These are phyloP conservation scores for Penstemon davidsonii DNA, from an alignment of 257 asterid species.

Conservation along the genomic window DNA sequence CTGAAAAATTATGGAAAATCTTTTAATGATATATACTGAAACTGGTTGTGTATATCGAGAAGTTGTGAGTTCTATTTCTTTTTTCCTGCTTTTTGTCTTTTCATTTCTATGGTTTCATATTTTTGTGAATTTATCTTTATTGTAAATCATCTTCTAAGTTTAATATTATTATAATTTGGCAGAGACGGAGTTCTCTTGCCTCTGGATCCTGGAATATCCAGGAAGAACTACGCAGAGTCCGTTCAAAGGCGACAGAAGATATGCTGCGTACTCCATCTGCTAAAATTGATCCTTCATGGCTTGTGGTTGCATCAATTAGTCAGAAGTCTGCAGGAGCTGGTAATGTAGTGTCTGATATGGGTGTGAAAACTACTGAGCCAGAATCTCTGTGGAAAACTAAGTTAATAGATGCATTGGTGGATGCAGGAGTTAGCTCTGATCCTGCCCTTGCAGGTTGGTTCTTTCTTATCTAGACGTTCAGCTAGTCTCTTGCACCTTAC, in stretches of 20 bases:
- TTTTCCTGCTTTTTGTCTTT: background rate
- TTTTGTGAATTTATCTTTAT: background rate
- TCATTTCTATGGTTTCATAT: conserved; percentile 12
- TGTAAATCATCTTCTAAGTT: conserved; percentile 20
- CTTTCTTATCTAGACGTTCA: conserved; percentile 21
- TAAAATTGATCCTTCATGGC: conserved; percentile 46
- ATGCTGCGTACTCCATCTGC: conserved; percentile 55
- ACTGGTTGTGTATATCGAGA: background rate
- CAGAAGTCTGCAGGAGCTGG: conserved; percentile 37
- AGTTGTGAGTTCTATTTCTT: background rate
- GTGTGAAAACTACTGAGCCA: conserved; percentile 35
- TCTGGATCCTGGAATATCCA: conserved; percentile 85
- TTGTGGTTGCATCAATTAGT: conserved; percentile 30
- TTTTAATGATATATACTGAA: background rate
- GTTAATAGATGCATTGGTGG: conserved; percentile 32
- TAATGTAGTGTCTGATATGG: conserved; percentile 28
- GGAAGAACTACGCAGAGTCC: conserved; percentile 77
- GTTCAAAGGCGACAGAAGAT: conserved; percentile 78
- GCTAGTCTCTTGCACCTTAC: conserved; percentile 7
- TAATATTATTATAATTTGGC: conserved; percentile 22
- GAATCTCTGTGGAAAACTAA: conserved; percentile 31
- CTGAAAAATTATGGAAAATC: conserved; percentile 15
- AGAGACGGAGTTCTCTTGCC: conserved; percentile 64
- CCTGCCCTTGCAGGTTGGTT: conserved; percentile 46
- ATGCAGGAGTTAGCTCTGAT: conserved; percentile 46